Conservation (phyloP, 306 rosid genomes). For the Sechiopsis laciniata region DNA sequence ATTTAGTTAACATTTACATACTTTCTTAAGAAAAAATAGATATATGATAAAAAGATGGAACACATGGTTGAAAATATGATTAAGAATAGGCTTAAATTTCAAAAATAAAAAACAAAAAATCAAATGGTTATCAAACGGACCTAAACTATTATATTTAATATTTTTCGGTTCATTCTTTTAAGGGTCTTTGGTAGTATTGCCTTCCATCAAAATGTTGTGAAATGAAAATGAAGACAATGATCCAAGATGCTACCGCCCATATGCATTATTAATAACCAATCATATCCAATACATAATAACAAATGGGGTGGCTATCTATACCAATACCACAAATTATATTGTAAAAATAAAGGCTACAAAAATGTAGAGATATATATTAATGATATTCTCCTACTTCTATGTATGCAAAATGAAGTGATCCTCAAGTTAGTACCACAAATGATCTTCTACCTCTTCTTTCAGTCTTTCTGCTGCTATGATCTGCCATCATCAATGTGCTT, state of each 20-base stretch:
- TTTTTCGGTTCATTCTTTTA: background rate
- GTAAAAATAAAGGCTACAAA: constrained; percentile 30
- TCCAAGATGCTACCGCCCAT: background rate
- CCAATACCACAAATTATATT: constrained; percentile 39
- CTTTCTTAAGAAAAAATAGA: too few relatives aligned
- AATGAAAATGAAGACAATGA: background rate
- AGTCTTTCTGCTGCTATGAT: background rate
- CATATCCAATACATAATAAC: constrained; percentile 47
- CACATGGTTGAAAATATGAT: too few relatives aligned
- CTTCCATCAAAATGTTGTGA: background rate
- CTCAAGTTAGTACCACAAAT: constrained; percentile 22
- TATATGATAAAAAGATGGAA: too few relatives aligned
- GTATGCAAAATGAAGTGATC: constrained; percentile 3
- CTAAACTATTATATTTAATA: too few relatives aligned
- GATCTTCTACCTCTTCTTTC: background rate
- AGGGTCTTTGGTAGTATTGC: background rate
- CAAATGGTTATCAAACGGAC: too few relatives aligned
- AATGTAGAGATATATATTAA: constrained; percentile 13
- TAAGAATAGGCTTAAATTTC: too few relatives aligned
- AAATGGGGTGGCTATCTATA: constrained; percentile 36
- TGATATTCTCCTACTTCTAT: constrained; percentile 19
- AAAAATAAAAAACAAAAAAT: too few relatives aligned
- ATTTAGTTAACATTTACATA: too few relatives aligned
- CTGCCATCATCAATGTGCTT: constrained; percentile 18
- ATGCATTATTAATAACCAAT: constrained; percentile 13